Conservation (phyloP, 2,329 filamentous ascomycete genomes). For the Didymella keratinophila region DNA sequence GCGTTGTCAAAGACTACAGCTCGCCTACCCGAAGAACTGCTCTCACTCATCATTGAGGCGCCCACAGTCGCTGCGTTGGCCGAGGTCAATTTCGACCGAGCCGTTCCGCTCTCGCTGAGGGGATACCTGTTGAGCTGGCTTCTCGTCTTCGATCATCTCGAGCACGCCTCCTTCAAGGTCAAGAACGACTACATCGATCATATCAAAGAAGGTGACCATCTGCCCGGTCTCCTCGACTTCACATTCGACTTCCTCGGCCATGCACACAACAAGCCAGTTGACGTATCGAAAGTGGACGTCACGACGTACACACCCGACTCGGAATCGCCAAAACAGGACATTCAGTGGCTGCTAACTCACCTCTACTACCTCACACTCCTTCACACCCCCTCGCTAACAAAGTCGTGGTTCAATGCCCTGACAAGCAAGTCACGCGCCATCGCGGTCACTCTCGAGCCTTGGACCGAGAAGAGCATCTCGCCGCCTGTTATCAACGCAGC, state of each 20-base stretch:
- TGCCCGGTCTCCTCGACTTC: slow-evolving; percentile 76
- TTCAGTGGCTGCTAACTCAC: slow-evolving; percentile 84
- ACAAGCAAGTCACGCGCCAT: slow-evolving; percentile 81
- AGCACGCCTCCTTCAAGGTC: slow-evolving; percentile 80
- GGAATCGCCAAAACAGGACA: slow-evolving; percentile 73
- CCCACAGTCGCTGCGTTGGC: slow-evolving; percentile 74
- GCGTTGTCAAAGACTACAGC: slow-evolving; percentile 75
- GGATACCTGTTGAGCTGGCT: slow-evolving; percentile 90
- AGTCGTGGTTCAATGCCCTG: slow-evolving; percentile 75
- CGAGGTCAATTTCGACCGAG: slow-evolving; percentile 69
- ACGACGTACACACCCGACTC: slow-evolving; percentile 66
- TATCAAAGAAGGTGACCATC: slow-evolving; percentile 75
- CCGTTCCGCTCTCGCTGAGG: slow-evolving; percentile 73
- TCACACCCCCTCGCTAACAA: slow-evolving; percentile 79
- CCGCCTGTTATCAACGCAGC: slow-evolving; percentile 71
- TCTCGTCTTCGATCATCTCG: slow-evolving; percentile 86
- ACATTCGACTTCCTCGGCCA: slow-evolving; percentile 86
- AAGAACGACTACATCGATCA: slow-evolving; percentile 81
- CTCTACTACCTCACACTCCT: slow-evolving; percentile 84
- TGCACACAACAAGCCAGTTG: slow-evolving; percentile 73
- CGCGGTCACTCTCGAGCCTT: slow-evolving; percentile 77
- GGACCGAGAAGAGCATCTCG: slow-evolving; percentile 82
- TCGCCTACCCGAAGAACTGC: slow-evolving; percentile 80
- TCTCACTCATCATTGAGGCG: slow-evolving; percentile 82
- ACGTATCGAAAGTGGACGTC: slow-evolving; percentile 74